These are phyloP conservation scores for Luvunga scandens DNA, from an alignment of 345 rosid species.

Conservation along the genomic window DNA sequence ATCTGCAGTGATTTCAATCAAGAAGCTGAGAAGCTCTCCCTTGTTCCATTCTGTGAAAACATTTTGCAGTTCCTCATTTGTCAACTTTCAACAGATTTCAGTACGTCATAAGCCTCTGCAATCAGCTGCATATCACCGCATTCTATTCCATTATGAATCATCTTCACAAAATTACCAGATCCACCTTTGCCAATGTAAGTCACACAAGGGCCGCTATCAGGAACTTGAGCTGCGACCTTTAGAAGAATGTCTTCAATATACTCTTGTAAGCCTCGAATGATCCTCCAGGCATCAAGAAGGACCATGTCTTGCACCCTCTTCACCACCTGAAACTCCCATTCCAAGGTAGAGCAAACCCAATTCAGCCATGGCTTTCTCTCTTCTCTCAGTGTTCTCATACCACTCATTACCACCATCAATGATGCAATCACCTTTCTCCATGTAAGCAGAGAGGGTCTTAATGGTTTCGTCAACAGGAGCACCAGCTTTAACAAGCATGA, in stretches of 20 bases:
- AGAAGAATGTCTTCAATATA: slow-evolving; percentile 85
- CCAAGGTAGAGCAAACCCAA: slow-evolving; percentile 85
- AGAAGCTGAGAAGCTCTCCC: slow-evolving; percentile 93
- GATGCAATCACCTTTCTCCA: slow-evolving; percentile 96
- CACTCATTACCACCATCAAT: slow-evolving; percentile 97
- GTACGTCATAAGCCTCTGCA: slow-evolving; percentile 87
- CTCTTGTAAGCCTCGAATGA: slow-evolving; percentile 83
- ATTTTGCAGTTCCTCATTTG: slow-evolving; percentile 68
- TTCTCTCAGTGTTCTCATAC: slow-evolving; percentile 97
- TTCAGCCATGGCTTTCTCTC: slow-evolving; percentile 65
- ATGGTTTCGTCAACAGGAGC: slow-evolving; percentile 91
- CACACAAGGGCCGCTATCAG: slow-evolving; percentile 90
- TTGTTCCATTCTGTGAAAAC: slow-evolving; percentile 92
- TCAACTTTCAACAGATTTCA: slow-evolving; percentile 78
- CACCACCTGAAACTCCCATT: slow-evolving; percentile 98
- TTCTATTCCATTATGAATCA: slow-evolving; percentile 95
- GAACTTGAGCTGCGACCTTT: slow-evolving; percentile 94
- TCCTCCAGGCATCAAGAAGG: slow-evolving; percentile 99
- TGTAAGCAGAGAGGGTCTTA: slow-evolving; percentile 70
- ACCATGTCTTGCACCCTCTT: slow-evolving; percentile 92
- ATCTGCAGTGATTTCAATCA: slow-evolving; percentile 90
- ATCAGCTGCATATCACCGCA: slow-evolving; percentile 97
- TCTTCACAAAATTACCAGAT: slow-evolving; percentile 94
- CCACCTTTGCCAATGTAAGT: slow-evolving; percentile 91
- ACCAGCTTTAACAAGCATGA: slow-evolving; percentile 98